These are phyloP conservation scores for Xylaria multiplex DNA, from an alignment of 2,329 filamentous ascomycete genomes.

Conservation along the genomic window DNA sequence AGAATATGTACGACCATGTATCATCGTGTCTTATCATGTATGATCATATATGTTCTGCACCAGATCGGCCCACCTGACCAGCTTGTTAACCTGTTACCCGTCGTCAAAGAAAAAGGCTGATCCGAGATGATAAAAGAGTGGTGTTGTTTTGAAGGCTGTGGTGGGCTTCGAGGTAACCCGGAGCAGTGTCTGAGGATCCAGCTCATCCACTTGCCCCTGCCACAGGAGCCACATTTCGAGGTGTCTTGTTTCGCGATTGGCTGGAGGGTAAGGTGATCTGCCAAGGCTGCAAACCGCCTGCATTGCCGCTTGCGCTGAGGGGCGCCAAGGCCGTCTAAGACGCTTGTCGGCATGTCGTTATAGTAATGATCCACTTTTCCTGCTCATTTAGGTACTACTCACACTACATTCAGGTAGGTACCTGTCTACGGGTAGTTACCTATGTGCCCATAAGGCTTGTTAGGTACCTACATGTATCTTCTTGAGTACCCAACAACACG, in stretches of 20 bases:
- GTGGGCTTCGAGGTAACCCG: background rate
- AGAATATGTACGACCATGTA: background rate
- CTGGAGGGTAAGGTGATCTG: constrained; percentile 3
- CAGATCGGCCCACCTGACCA: background rate
- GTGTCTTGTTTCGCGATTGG: constrained; percentile 17
- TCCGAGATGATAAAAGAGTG: background rate
- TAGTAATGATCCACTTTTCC: constrained; percentile 6
- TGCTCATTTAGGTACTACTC: background rate
- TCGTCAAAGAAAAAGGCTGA: constrained; percentile 10
- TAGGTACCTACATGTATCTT: no score
- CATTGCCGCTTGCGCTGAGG: constrained; percentile 19
- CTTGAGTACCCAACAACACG: no score
- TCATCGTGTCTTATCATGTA: background rate
- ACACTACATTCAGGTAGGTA: no score
- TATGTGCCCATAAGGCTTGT: no score
- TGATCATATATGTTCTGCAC: constrained; percentile 5
- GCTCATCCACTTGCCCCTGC: constrained; percentile 12
- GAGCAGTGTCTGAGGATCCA: background rate
- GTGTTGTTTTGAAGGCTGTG: constrained; percentile 18
- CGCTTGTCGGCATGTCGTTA: constrained; percentile 13
- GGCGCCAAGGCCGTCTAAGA: constrained; percentile 10
- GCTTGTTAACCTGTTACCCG: background rate
- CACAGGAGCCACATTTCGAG: background rate
- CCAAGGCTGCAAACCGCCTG: constrained; percentile 29
- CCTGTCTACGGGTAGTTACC: no score